Conservation (phyloP, 2,329 filamentous ascomycete genomes). For the Trichoderma sp. region DNA sequence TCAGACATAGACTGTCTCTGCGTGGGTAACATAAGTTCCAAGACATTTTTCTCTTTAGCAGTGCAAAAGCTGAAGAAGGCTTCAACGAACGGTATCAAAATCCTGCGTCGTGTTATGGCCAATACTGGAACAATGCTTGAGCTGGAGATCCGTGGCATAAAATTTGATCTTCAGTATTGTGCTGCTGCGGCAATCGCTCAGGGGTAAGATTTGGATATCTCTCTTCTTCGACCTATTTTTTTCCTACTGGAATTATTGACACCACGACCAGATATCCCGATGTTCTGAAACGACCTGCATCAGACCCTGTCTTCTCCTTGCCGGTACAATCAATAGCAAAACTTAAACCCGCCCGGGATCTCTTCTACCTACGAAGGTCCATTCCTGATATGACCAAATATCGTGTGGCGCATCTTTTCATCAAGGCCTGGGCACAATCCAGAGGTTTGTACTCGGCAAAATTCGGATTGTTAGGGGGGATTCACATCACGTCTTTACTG, state of each 20-base stretch:
- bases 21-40: constrained; percentile 59
- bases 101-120: constrained; percentile 58
- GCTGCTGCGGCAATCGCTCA: constrained; percentile 55
- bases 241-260: neutral
- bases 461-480: constrained; percentile 64
- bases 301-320: constrained; percentile 55
- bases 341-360: constrained; percentile 62
- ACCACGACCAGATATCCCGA: constrained; percentile 42
- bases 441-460: constrained; percentile 63
- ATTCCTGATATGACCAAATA: constrained; percentile 60
- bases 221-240: no score
- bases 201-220: constrained; percentile 32
- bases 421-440: constrained; percentile 61
- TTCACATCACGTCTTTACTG: constrained; percentile 63
- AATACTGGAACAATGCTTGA: constrained; percentile 64
- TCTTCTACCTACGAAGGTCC: constrained; percentile 58
- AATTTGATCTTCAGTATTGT: constrained; percentile 66
- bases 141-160: constrained; percentile 56
- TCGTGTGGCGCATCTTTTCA: constrained; percentile 55
- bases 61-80: constrained; percentile 53
- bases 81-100: constrained; percentile 41
- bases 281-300: constrained; percentile 46
- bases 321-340: constrained; percentile 57
- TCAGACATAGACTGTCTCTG: constrained; percentile 67
- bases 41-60: constrained; percentile 60